Evolutionary conservation across 2,329 filamentous ascomycete genomes (phyloP).

Genomic region (Aspergillus sclerotialis): DNA sequence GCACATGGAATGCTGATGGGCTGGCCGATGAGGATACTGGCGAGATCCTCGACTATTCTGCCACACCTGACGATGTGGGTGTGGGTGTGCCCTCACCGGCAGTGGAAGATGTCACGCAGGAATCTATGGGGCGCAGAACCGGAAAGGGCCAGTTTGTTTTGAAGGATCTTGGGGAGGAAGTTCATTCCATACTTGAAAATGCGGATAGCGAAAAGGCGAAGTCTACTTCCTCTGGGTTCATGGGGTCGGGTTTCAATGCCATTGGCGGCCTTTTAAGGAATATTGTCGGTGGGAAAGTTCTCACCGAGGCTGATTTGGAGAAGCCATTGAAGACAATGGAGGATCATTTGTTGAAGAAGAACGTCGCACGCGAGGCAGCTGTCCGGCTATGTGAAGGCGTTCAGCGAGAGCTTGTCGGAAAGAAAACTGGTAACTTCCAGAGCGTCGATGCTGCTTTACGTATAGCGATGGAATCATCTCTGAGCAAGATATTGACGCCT

Average conservation of each 20-base stretch:
- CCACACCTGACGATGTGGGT: constrained; percentile 50
- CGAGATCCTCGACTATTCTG: constrained; percentile 84
- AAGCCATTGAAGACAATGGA: constrained; percentile 96
- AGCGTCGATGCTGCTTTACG: constrained; percentile 77
- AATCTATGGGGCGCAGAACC: constrained; percentile 78
- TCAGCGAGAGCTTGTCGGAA: constrained; percentile 78
- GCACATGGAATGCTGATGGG: constrained; percentile 89
- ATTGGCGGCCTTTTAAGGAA: constrained; percentile 89
- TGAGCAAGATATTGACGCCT: constrained; percentile 92
- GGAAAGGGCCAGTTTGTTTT: constrained; percentile 88
- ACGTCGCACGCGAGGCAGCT: constrained; percentile 90
- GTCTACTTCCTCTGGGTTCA: constrained; percentile 53
- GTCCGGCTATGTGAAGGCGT: constrained; percentile 86
- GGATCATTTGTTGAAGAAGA: constrained; percentile 88
- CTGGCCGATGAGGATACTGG: constrained; percentile 76
- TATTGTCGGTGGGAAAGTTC: constrained; percentile 85
- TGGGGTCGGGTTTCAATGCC: constrained; percentile 72
- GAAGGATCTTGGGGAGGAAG: constrained; percentile 87
- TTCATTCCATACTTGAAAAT: constrained; percentile 77
- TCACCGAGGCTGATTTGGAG: constrained; percentile 81
- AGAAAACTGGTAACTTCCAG: constrained; percentile 89
- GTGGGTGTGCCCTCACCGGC: constrained; percentile 50
- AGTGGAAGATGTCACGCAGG: constrained; percentile 67
- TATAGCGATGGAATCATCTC: constrained; percentile 80
- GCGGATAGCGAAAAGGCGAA: constrained; percentile 61